phyloP scores from a whole-genome alignment of 1,139 yeast species.

The Debaryomyces psychrophilus region DNA sequence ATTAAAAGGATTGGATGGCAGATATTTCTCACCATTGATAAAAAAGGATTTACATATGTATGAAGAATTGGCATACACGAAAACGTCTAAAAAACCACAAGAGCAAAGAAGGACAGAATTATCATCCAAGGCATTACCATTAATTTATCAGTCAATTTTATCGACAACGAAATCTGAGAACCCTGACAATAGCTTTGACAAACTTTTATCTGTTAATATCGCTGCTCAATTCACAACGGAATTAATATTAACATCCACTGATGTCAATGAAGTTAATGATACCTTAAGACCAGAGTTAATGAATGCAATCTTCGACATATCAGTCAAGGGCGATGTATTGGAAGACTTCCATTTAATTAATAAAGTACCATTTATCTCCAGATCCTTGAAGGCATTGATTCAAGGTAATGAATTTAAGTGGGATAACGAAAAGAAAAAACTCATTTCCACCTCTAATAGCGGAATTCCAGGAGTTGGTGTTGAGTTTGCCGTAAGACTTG shows the following conservation, averaged over 20 bases:
- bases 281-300: conserved; percentile 53
- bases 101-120: conserved; percentile 75
- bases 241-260: conserved; percentile 58
- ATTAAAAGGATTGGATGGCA: conserved; percentile 77
- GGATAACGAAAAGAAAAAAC: conserved; percentile 71
- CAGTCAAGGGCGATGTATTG: conserved; percentile 71
- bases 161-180: conserved; percentile 39
- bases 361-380: conserved; percentile 70
- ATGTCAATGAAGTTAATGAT: conserved; percentile 48
- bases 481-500: conserved; percentile 59
- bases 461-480: conserved; percentile 60
- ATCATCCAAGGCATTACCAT: conserved; percentile 64
- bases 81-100: conserved; percentile 85
- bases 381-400: conserved; percentile 76
- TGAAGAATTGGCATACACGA: conserved; percentile 62
- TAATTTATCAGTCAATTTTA: conserved; percentile 58
- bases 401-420: conserved; percentile 63
- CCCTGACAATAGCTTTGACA: conserved; percentile 27
- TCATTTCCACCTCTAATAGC: conserved; percentile 36
- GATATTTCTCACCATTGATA: conserved; percentile 75
- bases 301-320: conserved; percentile 54
- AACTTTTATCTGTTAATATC: conserved; percentile 64
- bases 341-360: conserved; percentile 68
- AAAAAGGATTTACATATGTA: conserved; percentile 63
- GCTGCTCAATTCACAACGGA: conserved; percentile 87